Conservation (phyloP, 164 flowering plant species). For the Pachysandra terminalis region DNA sequence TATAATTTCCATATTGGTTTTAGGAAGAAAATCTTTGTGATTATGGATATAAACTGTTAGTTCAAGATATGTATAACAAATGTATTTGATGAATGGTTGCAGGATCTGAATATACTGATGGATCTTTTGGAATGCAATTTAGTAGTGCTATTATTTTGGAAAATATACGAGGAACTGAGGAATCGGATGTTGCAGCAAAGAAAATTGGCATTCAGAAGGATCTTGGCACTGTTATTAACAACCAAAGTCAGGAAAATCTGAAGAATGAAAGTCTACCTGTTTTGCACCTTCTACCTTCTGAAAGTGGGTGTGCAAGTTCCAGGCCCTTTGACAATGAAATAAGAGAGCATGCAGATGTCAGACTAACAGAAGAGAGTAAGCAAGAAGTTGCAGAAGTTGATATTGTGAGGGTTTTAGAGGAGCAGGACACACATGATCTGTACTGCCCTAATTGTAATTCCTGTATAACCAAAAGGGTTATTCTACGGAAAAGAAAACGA, state of each 20-base stretch:
- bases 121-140: constrained; percentile 13
- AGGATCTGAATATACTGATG: constrained; percentile 25
- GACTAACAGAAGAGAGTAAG: constrained; percentile 21
- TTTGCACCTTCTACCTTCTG: constrained; percentile 14
- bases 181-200: constrained; percentile 7
- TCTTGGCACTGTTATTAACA: constrained; percentile 2
- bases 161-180: constrained; percentile 15
- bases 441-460: constrained; percentile 80
- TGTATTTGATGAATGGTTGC: constrained; percentile 14
- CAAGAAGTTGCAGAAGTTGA: constrained; percentile 40
- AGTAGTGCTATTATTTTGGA: constrained; percentile 6
- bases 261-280: constrained; percentile 13
- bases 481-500: constrained; percentile 58
- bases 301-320: constrained; percentile 8
- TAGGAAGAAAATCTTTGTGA: not conserved
- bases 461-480: constrained; percentile 72
- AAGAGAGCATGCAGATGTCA: constrained; percentile 13
- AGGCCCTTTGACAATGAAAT: constrained; percentile 7
- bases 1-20: not conserved
- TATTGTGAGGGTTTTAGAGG: constrained; percentile 56
- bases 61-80: constrained; percentile 1
- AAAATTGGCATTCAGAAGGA: constrained; percentile 12
- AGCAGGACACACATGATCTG: constrained; percentile 81
- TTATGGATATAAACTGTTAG: not conserved
- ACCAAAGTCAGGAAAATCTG: constrained; percentile 12